These are phyloP conservation scores for Leptographium flavum DNA, from an alignment of 2,329 filamentous ascomycete genomes.

Conservation along the genomic window DNA sequence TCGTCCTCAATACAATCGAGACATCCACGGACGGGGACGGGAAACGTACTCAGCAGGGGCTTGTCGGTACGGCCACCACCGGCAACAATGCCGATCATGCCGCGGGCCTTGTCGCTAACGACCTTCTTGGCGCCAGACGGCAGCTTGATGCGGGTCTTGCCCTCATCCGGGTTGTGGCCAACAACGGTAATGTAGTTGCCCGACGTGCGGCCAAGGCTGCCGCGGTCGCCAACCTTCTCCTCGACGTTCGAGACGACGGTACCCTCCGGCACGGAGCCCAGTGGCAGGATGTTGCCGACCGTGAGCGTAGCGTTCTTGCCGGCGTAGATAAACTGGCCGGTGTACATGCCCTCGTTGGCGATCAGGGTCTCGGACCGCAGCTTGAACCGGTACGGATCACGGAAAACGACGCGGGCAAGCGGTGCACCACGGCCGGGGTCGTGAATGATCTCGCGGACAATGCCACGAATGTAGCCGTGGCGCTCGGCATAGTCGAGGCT, in stretches of 20 bases:
- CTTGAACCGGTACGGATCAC: conserved; percentile 97
- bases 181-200: conserved; percentile 99
- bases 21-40: neutral
- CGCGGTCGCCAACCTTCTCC: conserved; percentile 96
- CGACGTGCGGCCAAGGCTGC: conserved; percentile 88
- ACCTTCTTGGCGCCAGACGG: conserved; percentile 99
- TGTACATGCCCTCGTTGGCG: conserved; percentile 99
- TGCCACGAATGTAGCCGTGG: conserved; percentile 93
- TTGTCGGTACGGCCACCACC: conserved; percentile 99
- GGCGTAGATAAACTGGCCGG: conserved; percentile 99
- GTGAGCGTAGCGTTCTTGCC: conserved; percentile 97
- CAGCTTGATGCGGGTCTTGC: conserved; percentile 99
- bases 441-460: conserved; percentile 99
- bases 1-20: too few species aligned
- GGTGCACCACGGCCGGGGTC: conserved; percentile 96
- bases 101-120: conserved; percentile 77
- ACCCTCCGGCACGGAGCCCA: conserved; percentile 93
- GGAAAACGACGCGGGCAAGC: conserved; percentile 92
- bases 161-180: conserved; percentile 95
- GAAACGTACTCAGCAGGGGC: conserved; percentile 70
- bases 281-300: conserved; percentile 93
- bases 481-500: conserved; percentile 92
- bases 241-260: conserved; percentile 99
- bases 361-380: conserved; percentile 98
- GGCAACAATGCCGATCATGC: conserved; percentile 99